These are phyloP conservation scores for Umbelopsis sp. DNA, from an alignment of 192 early-diverging fungal genomes.

Conservation along the genomic window DNA sequence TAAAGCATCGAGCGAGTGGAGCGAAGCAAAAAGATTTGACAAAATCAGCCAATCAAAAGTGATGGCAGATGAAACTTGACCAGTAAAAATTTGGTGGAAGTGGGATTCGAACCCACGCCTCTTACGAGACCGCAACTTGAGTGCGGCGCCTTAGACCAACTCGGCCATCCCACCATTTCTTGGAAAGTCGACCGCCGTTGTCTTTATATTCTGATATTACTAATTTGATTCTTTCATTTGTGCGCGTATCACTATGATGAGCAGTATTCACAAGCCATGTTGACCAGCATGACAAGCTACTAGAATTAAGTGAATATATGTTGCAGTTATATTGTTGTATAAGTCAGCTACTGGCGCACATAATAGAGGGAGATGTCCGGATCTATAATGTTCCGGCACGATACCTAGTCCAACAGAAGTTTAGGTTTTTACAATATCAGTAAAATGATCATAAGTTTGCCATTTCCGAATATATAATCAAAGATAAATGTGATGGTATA, in stretches of 20 bases:
- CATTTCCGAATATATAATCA: no score
- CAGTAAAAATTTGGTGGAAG: constrained; percentile 49
- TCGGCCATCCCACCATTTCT: constrained; percentile 58
- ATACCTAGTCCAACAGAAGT: no score
- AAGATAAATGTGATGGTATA: no score
- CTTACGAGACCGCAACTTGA: constrained; percentile 84
- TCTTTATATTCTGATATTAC: not conserved
- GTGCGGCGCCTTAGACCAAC: constrained; percentile 81
- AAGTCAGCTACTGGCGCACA: not conserved
- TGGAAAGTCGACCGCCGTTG: not conserved
- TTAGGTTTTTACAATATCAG: no score
- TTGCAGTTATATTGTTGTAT: not conserved
- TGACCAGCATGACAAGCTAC: no score
- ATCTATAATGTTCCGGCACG: no score
- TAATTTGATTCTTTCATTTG: no score
- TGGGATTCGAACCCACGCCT: constrained; percentile 78
- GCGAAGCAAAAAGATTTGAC: not conserved
- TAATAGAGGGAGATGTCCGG: no score
- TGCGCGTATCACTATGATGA: no score
- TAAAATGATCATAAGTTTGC: no score
- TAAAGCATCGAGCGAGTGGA: no score
- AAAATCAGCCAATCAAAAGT: not conserved
- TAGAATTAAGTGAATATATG: not conserved
- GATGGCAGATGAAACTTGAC: not conserved
- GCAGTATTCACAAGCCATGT: no score